Conservation (phyloP, 2,329 filamentous ascomycete genomes). For the Colletotrichum chlorophyti region DNA sequence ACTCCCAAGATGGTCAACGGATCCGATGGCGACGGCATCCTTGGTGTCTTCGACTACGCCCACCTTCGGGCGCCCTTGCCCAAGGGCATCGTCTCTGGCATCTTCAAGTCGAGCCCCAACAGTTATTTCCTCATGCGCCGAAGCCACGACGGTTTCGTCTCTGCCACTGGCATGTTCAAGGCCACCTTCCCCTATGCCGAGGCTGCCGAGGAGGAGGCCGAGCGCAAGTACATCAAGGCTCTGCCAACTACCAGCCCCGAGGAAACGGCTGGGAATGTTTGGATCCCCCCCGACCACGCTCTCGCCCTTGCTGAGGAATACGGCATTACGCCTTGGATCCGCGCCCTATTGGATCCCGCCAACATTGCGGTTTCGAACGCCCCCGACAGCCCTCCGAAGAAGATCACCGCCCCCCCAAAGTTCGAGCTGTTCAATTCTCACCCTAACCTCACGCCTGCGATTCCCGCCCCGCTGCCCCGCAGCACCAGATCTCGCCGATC, state of each 20-base stretch:
- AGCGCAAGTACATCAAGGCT: slow-evolving; percentile 85
- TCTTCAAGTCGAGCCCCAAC: slow-evolving; percentile 88
- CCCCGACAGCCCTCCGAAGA: slow-evolving; percentile 73
- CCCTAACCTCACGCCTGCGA: slow-evolving; percentile 55
- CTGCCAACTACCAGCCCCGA: slow-evolving; percentile 83
- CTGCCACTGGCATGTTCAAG: slow-evolving; percentile 92
- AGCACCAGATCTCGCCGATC: slow-evolving; percentile 61
- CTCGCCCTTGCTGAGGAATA: slow-evolving; percentile 88
- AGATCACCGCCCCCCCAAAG: slow-evolving; percentile 81
- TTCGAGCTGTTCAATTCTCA: slow-evolving; percentile 65
- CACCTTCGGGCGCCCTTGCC: slow-evolving; percentile 92
- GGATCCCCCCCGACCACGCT: slow-evolving; percentile 86
- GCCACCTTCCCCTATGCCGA: slow-evolving; percentile 84
- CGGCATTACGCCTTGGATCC: slow-evolving; percentile 84
- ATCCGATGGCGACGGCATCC: slow-evolving; percentile 74
- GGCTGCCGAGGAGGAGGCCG: slow-evolving; percentile 73
- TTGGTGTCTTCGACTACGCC: slow-evolving; percentile 93
- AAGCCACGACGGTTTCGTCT: slow-evolving; percentile 83
- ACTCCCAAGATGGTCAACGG: slow-evolving; percentile 80
- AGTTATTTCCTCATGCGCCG: slow-evolving; percentile 97
- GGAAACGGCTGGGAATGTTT: slow-evolving; percentile 95
- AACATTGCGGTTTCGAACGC: slow-evolving; percentile 70
- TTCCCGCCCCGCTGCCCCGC: slow-evolving; percentile 51
- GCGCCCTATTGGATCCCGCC: slow-evolving; percentile 87
- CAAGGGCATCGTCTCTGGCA: slow-evolving; percentile 89